Base-by-base conservation (phyloP, 345 rosid species). In the Microthlaspi erraticum region DNA sequence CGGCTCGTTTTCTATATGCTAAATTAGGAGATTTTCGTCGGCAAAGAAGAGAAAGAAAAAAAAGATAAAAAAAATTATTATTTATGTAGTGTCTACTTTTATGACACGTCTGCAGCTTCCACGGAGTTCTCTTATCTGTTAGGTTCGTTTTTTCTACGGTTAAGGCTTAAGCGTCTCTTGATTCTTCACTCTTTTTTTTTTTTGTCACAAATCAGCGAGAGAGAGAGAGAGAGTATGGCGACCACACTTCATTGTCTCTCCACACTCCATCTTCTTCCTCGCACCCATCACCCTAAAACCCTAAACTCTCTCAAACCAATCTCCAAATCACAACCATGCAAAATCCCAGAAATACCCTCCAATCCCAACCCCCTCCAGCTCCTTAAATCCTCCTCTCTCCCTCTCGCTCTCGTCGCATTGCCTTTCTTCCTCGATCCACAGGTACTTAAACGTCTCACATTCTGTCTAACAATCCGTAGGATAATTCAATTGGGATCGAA, bases 371-470 rank as follows among this genome's bases (percentile, higher is more conserved):
- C 76, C 9, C 34, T 77, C 16, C 73, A 76, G 5, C 68, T 50
- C 37, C 74, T 83, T 16, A 76, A 68, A 49, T 83, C 91, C 2
- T 72, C 86, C 4, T 76, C 88, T 62, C 84, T 91, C 43, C 88
- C 94, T 53, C 80, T 86, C 7, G 59, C 96, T 18, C 72, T 87
- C 14, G 50, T 68, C 56, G 61, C 88, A 77, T 79, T 91, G 43
- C 96, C 94, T 13, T 79, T 86, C 84, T 46, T 89, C 60, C 49
- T 86, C 11, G 94, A 85, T 23, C 29, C 88, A 8, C 82, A 87
- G 91, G 98, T 71, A 76, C 26, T 32, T 34, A 29, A 12, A 19
- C 44, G 56, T 34, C 23, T 36, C 48, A 16, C 52, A 10, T 42
- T 37, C 0, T 13, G 0, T 2, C 11, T 5, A 0, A 16, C 1